phyloP scores from a whole-genome alignment of 768 basidiomycete genomes.

The Panaeolus papilionaceus region DNA sequence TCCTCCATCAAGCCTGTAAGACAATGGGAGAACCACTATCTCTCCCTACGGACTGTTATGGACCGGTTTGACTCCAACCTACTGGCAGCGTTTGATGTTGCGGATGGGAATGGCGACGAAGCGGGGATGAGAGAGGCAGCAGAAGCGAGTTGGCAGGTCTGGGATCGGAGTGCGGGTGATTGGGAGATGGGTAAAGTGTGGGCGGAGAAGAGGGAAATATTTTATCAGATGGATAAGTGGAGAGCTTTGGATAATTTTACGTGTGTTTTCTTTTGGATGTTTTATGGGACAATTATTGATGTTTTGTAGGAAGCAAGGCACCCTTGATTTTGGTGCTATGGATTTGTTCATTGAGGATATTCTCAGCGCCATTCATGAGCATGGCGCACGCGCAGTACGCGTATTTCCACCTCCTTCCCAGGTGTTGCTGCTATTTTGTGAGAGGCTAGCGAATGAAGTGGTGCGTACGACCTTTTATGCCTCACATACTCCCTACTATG shows the following conservation, averaged over 20 bases:
- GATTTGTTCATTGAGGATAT: constrained; percentile 84
- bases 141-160: constrained; percentile 86
- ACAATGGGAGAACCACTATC: constrained; percentile 64
- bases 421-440: constrained; percentile 83
- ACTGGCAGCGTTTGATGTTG: constrained; percentile 88
- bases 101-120: constrained; percentile 79
- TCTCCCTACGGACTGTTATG: constrained; percentile 75
- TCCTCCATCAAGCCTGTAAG: constrained; percentile 72
- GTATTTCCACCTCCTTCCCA: constrained; percentile 85
- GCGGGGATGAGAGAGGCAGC: constrained; percentile 81
- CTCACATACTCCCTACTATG: background rate
- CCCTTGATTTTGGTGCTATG: constrained; percentile 92
- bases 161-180: constrained; percentile 55
- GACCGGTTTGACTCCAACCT: constrained; percentile 90
- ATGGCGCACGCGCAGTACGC: constrained; percentile 81
- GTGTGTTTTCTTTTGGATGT: constrained; percentile 45
- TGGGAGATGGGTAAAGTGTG: constrained; percentile 97
- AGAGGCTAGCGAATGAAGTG: constrained; percentile 85
- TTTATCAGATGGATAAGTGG: constrained; percentile 86
- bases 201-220: constrained; percentile 94
- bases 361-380: constrained; percentile 66
- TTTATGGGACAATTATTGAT: constrained; percentile 16
- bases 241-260: constrained; percentile 84
- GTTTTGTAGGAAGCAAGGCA: constrained; percentile 51
- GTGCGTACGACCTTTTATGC: constrained; percentile 44